phyloP scores from a whole-genome alignment of 352 stramenopile species.

The Phytophthora macrochlamydospora region DNA sequence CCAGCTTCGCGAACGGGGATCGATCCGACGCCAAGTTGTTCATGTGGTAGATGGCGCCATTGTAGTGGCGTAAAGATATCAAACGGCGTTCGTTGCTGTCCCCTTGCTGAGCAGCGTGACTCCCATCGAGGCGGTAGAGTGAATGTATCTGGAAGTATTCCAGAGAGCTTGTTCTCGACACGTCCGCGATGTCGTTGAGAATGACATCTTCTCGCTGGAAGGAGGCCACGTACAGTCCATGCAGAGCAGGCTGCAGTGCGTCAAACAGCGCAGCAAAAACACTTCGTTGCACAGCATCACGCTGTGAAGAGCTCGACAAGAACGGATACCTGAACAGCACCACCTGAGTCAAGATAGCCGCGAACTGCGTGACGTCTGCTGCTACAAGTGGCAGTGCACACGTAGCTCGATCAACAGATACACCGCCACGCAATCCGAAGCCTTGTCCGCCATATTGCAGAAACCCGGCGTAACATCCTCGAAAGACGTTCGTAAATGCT shows the following conservation, averaged over 20 bases:
- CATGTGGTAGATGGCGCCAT: slow-evolving; percentile 44
- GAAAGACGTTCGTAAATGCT: slow-evolving; percentile 59
- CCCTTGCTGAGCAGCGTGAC: background rate
- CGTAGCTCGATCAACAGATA: slow-evolving; percentile 21
- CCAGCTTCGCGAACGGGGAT: slow-evolving; percentile 61
- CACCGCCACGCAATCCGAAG: slow-evolving; percentile 2
- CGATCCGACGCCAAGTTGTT: slow-evolving; percentile 51
- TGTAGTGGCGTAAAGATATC: slow-evolving; percentile 43
- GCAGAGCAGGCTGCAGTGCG: slow-evolving; percentile 62
- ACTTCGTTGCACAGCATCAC: slow-evolving; percentile 35
- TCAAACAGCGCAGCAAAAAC: slow-evolving; percentile 69
- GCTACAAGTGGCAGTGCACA: slow-evolving; percentile 48
- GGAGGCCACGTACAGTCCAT: slow-evolving; percentile 54
- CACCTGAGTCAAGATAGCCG: slow-evolving; percentile 55
- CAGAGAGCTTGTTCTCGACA: slow-evolving; percentile 31
- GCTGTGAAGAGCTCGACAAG: slow-evolving; percentile 8
- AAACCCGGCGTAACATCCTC: slow-evolving; percentile 43
- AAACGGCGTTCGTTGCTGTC: slow-evolving; percentile 23
- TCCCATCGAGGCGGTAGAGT: slow-evolving; percentile 61
- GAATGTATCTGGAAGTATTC: slow-evolving; percentile 48
- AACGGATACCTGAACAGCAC: slow-evolving; percentile 62
- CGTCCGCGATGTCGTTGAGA: slow-evolving; percentile 35
- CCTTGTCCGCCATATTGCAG: slow-evolving; percentile 21
- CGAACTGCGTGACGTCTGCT: slow-evolving; percentile 59
- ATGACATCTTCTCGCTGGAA: slow-evolving; percentile 59